Percentiles rank a stretch among this genome's conserved stretches.
Conservation (phyloP, 768 basidiomycete species). For the Leccinum truebloodii region DNA sequence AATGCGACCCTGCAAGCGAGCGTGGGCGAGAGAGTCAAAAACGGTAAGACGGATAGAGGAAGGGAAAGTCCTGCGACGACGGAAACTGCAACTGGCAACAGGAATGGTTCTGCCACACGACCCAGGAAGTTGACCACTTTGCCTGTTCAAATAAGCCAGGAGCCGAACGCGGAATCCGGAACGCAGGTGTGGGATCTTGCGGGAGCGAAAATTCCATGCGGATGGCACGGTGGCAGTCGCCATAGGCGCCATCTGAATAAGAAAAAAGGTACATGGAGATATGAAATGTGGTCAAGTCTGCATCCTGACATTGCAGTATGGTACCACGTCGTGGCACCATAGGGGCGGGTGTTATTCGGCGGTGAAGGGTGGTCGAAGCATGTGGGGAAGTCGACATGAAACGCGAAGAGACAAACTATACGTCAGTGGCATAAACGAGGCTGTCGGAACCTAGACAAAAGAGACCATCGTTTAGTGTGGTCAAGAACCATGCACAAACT, state of each 20-base stretch:
- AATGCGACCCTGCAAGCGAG: conserved; percentile 6
- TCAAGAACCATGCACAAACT: background rate
- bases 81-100: conserved; percentile 14
- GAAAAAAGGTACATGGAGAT: conserved; percentile 3
- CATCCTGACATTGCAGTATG: conserved; percentile 1
- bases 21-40: conserved; percentile 11
- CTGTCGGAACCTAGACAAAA: conserved; percentile 6
- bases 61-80: conserved; percentile 11
- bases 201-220: conserved; percentile 2
- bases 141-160: conserved; percentile 8
- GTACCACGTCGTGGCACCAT: conserved; percentile 3
- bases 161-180: conserved; percentile 1
- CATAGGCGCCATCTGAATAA: background rate
- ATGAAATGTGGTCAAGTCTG: conserved; percentile 8
- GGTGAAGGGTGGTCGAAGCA: conserved; percentile 23
- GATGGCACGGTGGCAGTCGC: background rate
- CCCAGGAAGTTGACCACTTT: conserved; percentile 5
- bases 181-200: conserved; percentile 4
- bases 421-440: conserved; percentile 19
- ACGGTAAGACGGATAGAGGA: conserved; percentile 13
- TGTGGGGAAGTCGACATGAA: conserved; percentile 30
- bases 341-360: conserved; percentile 9
- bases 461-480: conserved; percentile 11
- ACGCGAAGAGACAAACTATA: conserved; percentile 17
- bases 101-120: conserved; percentile 18